Conservation (phyloP, 1,284 basidiomycete genomes). For the Cystobasidium pallidum region DNA sequence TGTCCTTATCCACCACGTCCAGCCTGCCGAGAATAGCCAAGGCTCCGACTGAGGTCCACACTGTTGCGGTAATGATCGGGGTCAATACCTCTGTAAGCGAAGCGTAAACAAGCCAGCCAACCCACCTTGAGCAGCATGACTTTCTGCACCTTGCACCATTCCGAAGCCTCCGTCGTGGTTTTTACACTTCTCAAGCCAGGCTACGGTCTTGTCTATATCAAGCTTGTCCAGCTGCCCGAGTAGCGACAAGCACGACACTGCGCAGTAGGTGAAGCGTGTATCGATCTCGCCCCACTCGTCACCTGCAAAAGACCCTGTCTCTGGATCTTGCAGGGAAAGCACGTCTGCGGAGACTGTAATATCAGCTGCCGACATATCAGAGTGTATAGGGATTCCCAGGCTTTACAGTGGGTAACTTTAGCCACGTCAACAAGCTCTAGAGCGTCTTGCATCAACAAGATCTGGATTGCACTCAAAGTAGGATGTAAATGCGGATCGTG, state of each 20-base stretch:
- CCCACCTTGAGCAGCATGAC: constrained; percentile 86
- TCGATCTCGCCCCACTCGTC: constrained; percentile 89
- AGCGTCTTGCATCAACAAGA: constrained; percentile 82
- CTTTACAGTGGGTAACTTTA: constrained; percentile 74
- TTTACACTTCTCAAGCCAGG: constrained; percentile 73
- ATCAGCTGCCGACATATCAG: background rate
- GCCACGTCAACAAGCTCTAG: constrained; percentile 69
- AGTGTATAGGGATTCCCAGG: constrained; percentile 25
- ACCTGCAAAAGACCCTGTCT: constrained; percentile 85
- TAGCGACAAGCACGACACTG: constrained; percentile 77
- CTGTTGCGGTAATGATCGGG: too few relatives aligned
- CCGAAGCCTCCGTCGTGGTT: constrained; percentile 99
- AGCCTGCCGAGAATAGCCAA: constrained; percentile 83
- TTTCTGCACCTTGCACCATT: constrained; percentile 78
- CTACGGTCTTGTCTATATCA: constrained; percentile 63
- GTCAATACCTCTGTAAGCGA: too few relatives aligned
- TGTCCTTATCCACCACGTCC: constrained; percentile 72
- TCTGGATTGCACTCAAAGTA: constrained; percentile 89
- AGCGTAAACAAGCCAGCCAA: background rate
- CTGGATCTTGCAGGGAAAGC: constrained; percentile 73
- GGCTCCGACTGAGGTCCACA: constrained; percentile 85
- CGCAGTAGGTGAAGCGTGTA: constrained; percentile 88
- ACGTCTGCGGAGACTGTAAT: constrained; percentile 65
- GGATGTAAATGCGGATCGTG: constrained; percentile 90
- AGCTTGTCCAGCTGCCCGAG: constrained; percentile 68